Base-by-base conservation (phyloP, 345 rosid genomes). In the Lenwebbia sp. region DNA sequence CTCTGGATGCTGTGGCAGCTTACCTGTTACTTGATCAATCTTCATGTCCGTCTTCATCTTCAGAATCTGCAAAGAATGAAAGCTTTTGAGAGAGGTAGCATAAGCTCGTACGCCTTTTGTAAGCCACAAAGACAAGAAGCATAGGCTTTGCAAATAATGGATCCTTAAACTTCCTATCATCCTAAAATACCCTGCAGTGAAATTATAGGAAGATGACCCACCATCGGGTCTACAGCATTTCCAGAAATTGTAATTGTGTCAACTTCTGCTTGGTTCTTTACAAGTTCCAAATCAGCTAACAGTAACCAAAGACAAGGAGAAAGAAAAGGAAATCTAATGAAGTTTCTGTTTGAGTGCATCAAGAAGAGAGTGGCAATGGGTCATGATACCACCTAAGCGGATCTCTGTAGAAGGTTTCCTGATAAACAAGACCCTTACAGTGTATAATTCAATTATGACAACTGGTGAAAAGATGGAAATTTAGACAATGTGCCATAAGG, bases 41-140 rank as follows among this genome's bases (percentile, higher is more conserved):
- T 84, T 94, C 93, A 57, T 95, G 98, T 70, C 92, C 98, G 75
- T 90, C 93, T 30, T 96, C 99, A 75, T 88, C 92, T 89, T 96
- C 99, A 17, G 98, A 95, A 90, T 96, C 98, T 96, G 94, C 92
- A 84, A 86, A 87, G 84, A 55, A 74, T 65, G 47, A 57, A 10
- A 57, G 28, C 28, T 57, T 33, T 44, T 44, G 70, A 84, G 57
- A 23, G 60, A 85, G 47, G 25, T 44, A 19, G 0, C 6, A 70
- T 40, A 70, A 70, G 44, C 78, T 30, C 78, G 5, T 33, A 70
- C 19, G 47, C 44, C 23, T 65, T 65, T 9, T 19, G 78, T 19
- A 17, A 33, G 47, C 25, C 78, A 70, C 44, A 33, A 70, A 70
- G 10, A 33, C 17, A 70, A 62, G 75, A 62, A 62, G 75, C 78